These are phyloP conservation scores for Colletotrichum sp. DNA, from an alignment of 2,329 filamentous ascomycete genomes.

Conservation along the genomic window DNA sequence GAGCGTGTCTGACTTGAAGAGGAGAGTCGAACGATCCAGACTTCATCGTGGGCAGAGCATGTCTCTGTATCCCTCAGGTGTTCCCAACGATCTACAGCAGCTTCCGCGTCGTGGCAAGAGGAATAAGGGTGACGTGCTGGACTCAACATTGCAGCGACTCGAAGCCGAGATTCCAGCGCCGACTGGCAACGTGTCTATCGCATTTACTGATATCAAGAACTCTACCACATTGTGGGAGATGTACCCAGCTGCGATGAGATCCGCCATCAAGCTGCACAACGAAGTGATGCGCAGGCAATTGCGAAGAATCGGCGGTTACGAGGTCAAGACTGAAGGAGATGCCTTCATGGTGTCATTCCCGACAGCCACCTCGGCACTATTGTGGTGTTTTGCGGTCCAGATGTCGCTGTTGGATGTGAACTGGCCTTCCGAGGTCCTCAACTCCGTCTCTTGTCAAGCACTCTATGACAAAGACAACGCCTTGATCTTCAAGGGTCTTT, in stretches of 20 bases:
- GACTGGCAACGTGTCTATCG: slow-evolving; percentile 87
- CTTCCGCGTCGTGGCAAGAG: slow-evolving; percentile 69
- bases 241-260: slow-evolving; percentile 92
- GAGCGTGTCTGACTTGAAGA: slow-evolving; percentile 88
- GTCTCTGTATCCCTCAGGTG: slow-evolving; percentile 79
- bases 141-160: slow-evolving; percentile 85
- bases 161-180: slow-evolving; percentile 92
- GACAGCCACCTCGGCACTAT: slow-evolving; percentile 88
- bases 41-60: slow-evolving; percentile 80
- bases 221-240: slow-evolving; percentile 97
- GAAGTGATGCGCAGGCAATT: slow-evolving; percentile 94
- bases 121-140: slow-evolving; percentile 69
- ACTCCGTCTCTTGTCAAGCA: slow-evolving; percentile 83
- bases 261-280: slow-evolving; percentile 96
- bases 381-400: slow-evolving; percentile 98
- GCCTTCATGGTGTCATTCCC: slow-evolving; percentile 99
- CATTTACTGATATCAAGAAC: slow-evolving; percentile 99
- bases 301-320: slow-evolving; percentile 92
- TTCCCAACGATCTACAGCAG: slow-evolving; percentile 72
- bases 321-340: slow-evolving; percentile 99
- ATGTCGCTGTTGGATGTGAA: slow-evolving; percentile 83
- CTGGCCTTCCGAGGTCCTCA: slow-evolving; percentile 93
- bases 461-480: slow-evolving; percentile 83
- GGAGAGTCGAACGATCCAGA: slow-evolving; percentile 75
- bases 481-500: slow-evolving; percentile 91